Evolutionary conservation across 1,139 yeast species (phyloP), one percentile per base, ranked within the genome.

Genomic region (Trichomonascaceae sp.): DNA sequence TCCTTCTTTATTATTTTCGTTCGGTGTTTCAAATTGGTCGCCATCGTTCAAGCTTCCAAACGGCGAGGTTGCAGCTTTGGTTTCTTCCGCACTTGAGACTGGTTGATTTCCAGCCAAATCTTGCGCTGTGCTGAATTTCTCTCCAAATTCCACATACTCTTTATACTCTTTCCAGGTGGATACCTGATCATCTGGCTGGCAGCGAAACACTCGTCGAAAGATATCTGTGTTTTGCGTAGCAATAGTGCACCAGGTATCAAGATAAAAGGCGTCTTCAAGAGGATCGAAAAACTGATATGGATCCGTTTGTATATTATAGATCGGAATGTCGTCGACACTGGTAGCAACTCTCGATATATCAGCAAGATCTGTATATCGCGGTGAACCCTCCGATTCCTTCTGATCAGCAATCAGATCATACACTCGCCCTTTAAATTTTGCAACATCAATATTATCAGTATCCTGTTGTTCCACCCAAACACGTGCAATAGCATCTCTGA

Each of bases 251-350:
- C 97, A 93, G n/a, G 85, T 70, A 61, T 89, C 96, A 63, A 87
- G 93, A 65, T 83, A 88, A 66, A 95, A 93, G 3, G 80, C 81
- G 10, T 81, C 85, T 57, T 79, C 81, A 49, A 93, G 69, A 0
- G 99, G 99, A 70, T 95, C 99, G 57, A 80, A 84, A 68, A 95
- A 89, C 1, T 81, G 77, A 67, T 87, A 89, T 0, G 99, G 99
- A 67, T 90, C 97, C 55, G 93, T 77, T 57, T 83, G 85, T 13
- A 63, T 58, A 15, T 59, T 55, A 43, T 57, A 51, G 10, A 50
- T 46, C 4, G 43, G 53, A 18, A 51, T 55, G 27, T 41, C 54
- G 43, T 47, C 53, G 17, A 49, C 43, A 20, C 44, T 47, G 18
- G 45, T 43, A 17, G 49, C 52, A 38, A 43, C 54, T 15, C 52